Conservation (phyloP, 78 protist species). For the Blattamonas nauphoetae region DNA sequence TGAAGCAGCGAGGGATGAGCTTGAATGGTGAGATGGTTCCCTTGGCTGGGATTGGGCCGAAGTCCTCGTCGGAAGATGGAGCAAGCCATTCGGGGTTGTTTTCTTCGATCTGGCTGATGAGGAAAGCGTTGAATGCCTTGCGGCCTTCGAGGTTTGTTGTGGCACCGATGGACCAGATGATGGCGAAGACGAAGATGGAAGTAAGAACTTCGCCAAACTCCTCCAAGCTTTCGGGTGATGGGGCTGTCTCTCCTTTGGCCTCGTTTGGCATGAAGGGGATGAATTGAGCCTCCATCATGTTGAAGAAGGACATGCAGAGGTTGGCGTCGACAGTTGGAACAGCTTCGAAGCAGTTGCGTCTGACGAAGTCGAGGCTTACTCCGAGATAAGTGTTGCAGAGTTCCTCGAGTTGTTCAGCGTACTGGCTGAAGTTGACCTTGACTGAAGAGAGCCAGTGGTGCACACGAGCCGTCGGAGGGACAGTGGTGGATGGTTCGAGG, state of each 20-base stretch:
- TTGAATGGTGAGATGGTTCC: background rate
- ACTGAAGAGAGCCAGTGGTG: background rate
- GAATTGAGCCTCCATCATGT: slow-evolving; percentile 38
- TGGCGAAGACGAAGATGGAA: slow-evolving; percentile 34
- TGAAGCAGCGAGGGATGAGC: background rate
- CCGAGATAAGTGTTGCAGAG: slow-evolving; percentile 14
- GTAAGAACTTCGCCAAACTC: background rate
- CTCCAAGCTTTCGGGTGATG: background rate
- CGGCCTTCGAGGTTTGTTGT: slow-evolving; percentile 27
- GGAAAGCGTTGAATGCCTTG: background rate
- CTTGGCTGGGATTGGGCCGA: background rate
- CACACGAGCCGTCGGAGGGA: background rate
- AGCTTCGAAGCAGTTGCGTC: slow-evolving; percentile 25
- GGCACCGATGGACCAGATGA: slow-evolving; percentile 59
- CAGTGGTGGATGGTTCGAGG: slow-evolving; percentile 20
- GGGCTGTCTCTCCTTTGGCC: background rate
- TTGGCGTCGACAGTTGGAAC: slow-evolving; percentile 39
- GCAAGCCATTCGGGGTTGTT: background rate
- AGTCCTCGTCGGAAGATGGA: background rate
- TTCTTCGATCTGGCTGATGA: slow-evolving; percentile 1
- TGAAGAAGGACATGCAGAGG: slow-evolving; percentile 16
- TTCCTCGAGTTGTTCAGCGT: background rate
- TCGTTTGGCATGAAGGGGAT: background rate
- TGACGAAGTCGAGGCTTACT: slow-evolving; percentile 15
- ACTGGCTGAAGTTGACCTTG: background rate